Base-by-base conservation (phyloP, 352 stramenopile species). In the Globisporangium yorkense region DNA sequence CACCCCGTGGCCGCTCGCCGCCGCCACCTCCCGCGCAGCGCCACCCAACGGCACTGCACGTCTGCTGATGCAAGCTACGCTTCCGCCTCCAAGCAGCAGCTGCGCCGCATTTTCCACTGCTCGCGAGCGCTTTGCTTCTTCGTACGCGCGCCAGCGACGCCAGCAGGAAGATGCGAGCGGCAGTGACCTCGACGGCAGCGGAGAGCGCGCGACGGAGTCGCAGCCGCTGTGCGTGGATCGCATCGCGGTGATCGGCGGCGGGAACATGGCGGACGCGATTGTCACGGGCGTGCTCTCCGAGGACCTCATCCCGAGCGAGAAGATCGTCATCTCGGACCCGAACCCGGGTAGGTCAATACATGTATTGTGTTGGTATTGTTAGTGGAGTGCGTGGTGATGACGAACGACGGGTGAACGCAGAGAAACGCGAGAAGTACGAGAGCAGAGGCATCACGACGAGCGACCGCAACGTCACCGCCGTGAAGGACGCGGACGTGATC, bases 201-300 rank as follows among this genome's bases (percentile, higher is more conserved):
- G 5, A 12, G 7, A 27, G n/a, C 43, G 12, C 6, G 29, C 59
- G 60, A 44, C 5, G 46, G 10, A 68, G 21, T 20, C 49, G 7
- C 6, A 37, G 47, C 18, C 70, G 49, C 66, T 93, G 18, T 54
- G 73, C 5, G 63, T 93, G 39, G 63, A 61, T 31, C 75, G 77
- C 18, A 69, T 94, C 51, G 78, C 83, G 0, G 78, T 96, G 35
- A 88, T 96, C 45, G 88, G 88, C 40, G 88, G 88, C 16, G 88
- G 88, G 49, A 96, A 96, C 63, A 96, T 96, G 88, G 84, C 84
- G 27, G 87, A 96, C 51, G 88, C 88, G 16, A 88, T 96, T 43
- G 77, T 96, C 63, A 89, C 77, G 33, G 84, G 83, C 21, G 68
- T 96, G 31, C 63, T 92, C 18, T 75, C 69, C 1, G 71, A 93